Conservation (phyloP, 1,139 yeast species). For the Pichia kudriavzevii region DNA sequence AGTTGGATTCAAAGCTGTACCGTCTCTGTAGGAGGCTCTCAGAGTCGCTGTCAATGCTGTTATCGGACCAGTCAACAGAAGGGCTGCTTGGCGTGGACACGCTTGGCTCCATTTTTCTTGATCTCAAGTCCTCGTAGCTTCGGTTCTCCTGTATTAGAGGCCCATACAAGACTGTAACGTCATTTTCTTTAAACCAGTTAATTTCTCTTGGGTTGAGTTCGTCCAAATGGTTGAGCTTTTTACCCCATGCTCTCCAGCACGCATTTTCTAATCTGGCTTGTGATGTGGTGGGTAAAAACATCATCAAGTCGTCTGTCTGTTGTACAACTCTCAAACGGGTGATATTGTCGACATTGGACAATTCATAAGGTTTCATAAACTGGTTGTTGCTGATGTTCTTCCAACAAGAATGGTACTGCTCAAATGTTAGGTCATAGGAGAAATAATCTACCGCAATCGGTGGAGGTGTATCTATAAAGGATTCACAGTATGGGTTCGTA, state of each 20-base stretch:
- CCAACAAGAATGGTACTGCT: slow-evolving; percentile 28
- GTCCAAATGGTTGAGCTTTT: slow-evolving; percentile 54
- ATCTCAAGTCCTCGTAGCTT: neutral
- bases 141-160: slow-evolving; percentile 35
- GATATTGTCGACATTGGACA: slow-evolving; percentile 24
- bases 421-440: slow-evolving; percentile 22
- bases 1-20: slow-evolving; percentile 4
- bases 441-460: slow-evolving; percentile 29
- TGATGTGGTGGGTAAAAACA: slow-evolving; percentile 28
- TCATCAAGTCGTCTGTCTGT: slow-evolving; percentile 27
- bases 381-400: slow-evolving; percentile 24
- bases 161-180: slow-evolving; percentile 78
- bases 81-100: neutral
- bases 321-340: slow-evolving; percentile 17
- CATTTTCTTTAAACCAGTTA: slow-evolving; percentile 75
- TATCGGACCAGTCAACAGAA: neutral
- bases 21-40: slow-evolving; percentile 10
- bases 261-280: slow-evolving; percentile 69
- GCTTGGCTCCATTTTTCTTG: neutral
- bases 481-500: slow-evolving; percentile 11
- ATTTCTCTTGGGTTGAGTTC: slow-evolving; percentile 69
- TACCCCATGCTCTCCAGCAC: slow-evolving; percentile 87
- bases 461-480: slow-evolving; percentile 14
- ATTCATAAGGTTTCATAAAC: slow-evolving; percentile 27
- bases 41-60: slow-evolving; percentile 5